Conservation (phyloP, 1,139 yeast species). For the Saccharomyces hybrid region DNA sequence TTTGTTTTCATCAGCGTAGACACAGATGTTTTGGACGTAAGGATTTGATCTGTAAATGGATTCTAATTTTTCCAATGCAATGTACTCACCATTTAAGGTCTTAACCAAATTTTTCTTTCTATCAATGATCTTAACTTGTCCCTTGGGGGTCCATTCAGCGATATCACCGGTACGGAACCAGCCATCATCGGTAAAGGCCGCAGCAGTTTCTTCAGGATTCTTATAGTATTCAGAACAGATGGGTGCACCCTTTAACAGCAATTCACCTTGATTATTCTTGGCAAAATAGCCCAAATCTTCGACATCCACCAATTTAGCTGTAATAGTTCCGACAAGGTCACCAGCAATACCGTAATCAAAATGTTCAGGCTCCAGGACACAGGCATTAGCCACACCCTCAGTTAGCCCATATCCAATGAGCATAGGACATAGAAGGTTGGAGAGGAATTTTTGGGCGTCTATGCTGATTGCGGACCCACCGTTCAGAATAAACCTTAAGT, state of each 20-base stretch:
- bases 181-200: conserved; percentile 62
- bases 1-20: conserved; percentile 79
- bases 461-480: conserved; percentile 92
- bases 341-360: conserved; percentile 76
- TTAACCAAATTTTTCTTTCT: conserved; percentile 95
- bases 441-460: conserved; percentile 80
- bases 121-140: conserved; percentile 79
- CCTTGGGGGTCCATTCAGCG: conserved; percentile 83
- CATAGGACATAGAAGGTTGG: conserved; percentile 78
- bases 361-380: conserved; percentile 56
- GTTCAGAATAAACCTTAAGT: conserved; percentile 61
- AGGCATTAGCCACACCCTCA: conserved; percentile 87
- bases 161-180: conserved; percentile 98
- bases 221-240: conserved; percentile 73
- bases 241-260: conserved; percentile 68
- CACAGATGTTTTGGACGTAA: conserved; percentile 74
- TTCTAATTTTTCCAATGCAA: conserved; percentile 92
- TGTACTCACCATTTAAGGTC: conserved; percentile 94
- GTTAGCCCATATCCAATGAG: conserved; percentile 95
- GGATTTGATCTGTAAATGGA: conserved; percentile 76
- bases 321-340: conserved; percentile 71
- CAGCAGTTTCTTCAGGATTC: conserved; percentile 74
- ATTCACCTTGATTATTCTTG: conserved; percentile 88
- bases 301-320: conserved; percentile 86
- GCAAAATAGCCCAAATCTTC: conserved; percentile 90